Base-by-base conservation (phyloP, 1,284 basidiomycete species). In the Irpex sp. region DNA sequence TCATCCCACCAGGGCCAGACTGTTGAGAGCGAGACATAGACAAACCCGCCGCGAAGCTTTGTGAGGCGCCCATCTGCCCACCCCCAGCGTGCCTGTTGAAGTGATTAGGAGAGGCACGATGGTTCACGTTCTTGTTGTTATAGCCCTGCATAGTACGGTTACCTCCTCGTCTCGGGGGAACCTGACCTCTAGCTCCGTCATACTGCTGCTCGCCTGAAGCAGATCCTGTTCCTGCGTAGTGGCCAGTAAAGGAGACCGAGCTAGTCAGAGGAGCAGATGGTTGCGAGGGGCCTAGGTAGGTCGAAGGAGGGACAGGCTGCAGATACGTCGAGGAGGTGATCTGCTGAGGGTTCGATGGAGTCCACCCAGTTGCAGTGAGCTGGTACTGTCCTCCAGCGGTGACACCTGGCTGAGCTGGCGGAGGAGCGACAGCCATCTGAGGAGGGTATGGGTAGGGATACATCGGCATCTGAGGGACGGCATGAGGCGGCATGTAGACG, bases 391-490 rank as follows among this genome's bases (percentile, higher is more conserved):
- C 17, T 4, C 21, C 17, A 26, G 17, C 8, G 17, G 49, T 51
- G 17, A 26, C 4, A 19, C 11, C 49, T 26, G 49, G 21, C 17
- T 51, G 49, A 51, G 8, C 17, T 51, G 11, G 7, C 9, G 49
- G 8, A 17, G 49, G 49, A 31, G 62, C 36, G 4, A 21, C 33
- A 6, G 43, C 26, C 62, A 62, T 61, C 13, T 49, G n/a, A 6
- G 59, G 51, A 5, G 60, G 19, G 37, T 65, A 65, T 39, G 56
- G 36, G 61, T 62, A 66, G 1, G 65, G 47, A 37, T 66, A 63
- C 33, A 59, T 39, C 13, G 50, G 35, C 58, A 64, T 58, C 26
- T 63, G 61, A 1, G 49, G 4, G 31, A 60, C 11, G 26, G 47
- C 2, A 54, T 60, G 39, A 43, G 8, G 39, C 39, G 15, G 39